Evolutionary conservation across 108 stramenopile species (phyloP), one percentile per base, ranked within the genome.

Genomic region (Poteriospumella lacustris): DNA sequence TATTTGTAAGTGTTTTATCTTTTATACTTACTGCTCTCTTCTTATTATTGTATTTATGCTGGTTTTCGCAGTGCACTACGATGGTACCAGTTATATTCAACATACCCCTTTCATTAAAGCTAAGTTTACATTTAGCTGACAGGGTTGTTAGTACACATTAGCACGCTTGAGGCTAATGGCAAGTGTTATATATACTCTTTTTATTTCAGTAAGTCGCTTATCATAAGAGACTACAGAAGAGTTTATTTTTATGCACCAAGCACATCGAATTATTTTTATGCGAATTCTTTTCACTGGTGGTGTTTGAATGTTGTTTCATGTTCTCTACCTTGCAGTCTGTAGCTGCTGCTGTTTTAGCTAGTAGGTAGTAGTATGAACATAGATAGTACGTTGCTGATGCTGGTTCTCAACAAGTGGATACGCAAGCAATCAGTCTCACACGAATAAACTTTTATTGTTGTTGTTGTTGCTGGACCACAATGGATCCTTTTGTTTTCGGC

Each of bases 1-100:
- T 52, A 52, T 52, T 52, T 52, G 47, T 52, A 52, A 52, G 47
- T 52, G 47, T 52, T 52, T 52, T 52, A 52, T 52, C 47, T 52
- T 52, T 52, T 52, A 52, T 52, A 52, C 47, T 52, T 52, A 52
- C 47, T 52, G 47, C 47, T 52, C 47, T 52, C 47, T 52, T 52
- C 47, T 52, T 52, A 52, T 52, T 52, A 52, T 52, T 52, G 47
- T 52, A 52, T 52, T 52, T 52, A 52, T 52, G 47, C 47, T 52
- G 47, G 47, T 52, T 52, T 52, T 52, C 47, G 47, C 47, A 52
- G 47, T 52, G 47, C 47, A 52, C 47, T 52, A 52, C 47, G 47
- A 52, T 52, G 47, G 47, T 52, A 52, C 47, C 47, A 52, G 47
- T 52, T 52, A 52, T 52, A 52, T 52, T 52, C 47, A 52, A 52